Conservation (phyloP, 2,329 filamentous ascomycete species). For the Penicillium vulpinum region DNA sequence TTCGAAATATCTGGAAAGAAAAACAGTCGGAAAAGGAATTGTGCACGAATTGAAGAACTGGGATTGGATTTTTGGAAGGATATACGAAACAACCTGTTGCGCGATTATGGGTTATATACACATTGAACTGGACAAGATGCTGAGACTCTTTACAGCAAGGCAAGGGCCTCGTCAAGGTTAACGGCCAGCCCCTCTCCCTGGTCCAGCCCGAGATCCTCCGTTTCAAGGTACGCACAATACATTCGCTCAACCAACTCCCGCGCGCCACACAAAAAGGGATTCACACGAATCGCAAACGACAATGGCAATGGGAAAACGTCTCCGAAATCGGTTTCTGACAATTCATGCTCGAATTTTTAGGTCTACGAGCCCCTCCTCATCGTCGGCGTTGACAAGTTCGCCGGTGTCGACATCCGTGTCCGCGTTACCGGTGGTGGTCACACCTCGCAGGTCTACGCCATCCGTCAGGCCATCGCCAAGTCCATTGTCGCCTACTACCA, state of each 20-base stretch:
- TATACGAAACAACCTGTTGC: slow-evolving; percentile 16
- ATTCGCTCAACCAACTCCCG: slow-evolving; percentile 9
- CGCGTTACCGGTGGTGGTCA: slow-evolving; percentile 96
- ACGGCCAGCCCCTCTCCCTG: slow-evolving; percentile 91
- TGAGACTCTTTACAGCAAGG: slow-evolving; percentile 57
- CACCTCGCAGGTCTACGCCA: slow-evolving; percentile 95
- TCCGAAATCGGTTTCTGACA: slow-evolving; percentile 11
- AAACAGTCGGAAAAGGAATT: slow-evolving; percentile 8
- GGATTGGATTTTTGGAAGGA: slow-evolving; percentile 11
- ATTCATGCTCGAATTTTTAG: slow-evolving; percentile 41
- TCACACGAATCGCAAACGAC: slow-evolving; percentile 4
- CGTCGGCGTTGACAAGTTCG: slow-evolving; percentile 96
- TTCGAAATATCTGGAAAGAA: slow-evolving; percentile 15
- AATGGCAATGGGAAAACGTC: slow-evolving; percentile 4
- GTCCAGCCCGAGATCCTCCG: slow-evolving; percentile 95
- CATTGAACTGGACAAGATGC: slow-evolving; percentile 21
- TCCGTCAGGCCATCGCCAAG: slow-evolving; percentile 99
- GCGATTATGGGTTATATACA: slow-evolving; percentile 13
- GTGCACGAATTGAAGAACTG: slow-evolving; percentile 8
- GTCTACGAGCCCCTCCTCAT: slow-evolving; percentile 99
- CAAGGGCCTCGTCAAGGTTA: slow-evolving; percentile 96
- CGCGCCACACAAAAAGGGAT: slow-evolving; percentile 2
- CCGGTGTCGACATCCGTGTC: slow-evolving; percentile 94
- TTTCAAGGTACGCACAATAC: slow-evolving; percentile 72
- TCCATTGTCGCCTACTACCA: slow-evolving; percentile 98